phyloP scores from a whole-genome alignment of 75 land plant genomes.

The Gnetum montanum region DNA sequence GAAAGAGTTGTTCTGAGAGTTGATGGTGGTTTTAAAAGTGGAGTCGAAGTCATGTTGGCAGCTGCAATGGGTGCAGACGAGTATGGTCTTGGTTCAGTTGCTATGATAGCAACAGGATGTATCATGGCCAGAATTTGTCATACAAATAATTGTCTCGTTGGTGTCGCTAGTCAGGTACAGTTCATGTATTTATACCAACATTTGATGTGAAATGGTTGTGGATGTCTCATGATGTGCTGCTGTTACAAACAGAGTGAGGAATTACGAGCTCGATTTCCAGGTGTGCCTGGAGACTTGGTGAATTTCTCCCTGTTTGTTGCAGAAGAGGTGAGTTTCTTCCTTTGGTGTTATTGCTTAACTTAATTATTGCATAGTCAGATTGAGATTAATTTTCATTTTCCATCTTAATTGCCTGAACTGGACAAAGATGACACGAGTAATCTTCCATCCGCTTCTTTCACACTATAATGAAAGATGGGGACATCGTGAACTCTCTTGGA shows the following conservation, averaged over 20 bases:
- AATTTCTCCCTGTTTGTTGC: conserved; percentile 90
- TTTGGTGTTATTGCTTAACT: too few relatives aligned
- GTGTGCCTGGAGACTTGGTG: conserved; percentile 93
- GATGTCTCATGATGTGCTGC: not conserved
- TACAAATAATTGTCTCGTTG: conserved; percentile 98
- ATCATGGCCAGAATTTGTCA: conserved; percentile 98
- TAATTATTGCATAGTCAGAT: not conserved
- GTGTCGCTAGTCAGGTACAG: conserved; percentile 95
- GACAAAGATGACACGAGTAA: too few relatives aligned
- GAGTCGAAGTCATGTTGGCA: conserved; percentile 92
- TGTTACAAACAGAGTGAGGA: conserved; percentile 69
- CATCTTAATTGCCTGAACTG: too few relatives aligned
- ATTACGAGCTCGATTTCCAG: conserved; percentile 95
- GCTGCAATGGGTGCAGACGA: conserved; percentile 99
- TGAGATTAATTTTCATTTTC: too few relatives aligned
- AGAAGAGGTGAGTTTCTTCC: conserved; percentile 69
- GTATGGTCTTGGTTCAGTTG: conserved; percentile 95
- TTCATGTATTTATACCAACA: not conserved
- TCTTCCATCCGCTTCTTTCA: not conserved
- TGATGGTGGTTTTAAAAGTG: conserved; percentile 98
- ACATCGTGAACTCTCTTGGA: too few relatives aligned
- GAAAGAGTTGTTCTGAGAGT: conserved; percentile 92
- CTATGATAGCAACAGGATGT: conserved; percentile 99
- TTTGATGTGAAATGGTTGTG: not conserved
- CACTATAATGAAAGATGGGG: too few relatives aligned